Conservation (phyloP, 306 rosid species). For the Echinosophora koreensis region DNA sequence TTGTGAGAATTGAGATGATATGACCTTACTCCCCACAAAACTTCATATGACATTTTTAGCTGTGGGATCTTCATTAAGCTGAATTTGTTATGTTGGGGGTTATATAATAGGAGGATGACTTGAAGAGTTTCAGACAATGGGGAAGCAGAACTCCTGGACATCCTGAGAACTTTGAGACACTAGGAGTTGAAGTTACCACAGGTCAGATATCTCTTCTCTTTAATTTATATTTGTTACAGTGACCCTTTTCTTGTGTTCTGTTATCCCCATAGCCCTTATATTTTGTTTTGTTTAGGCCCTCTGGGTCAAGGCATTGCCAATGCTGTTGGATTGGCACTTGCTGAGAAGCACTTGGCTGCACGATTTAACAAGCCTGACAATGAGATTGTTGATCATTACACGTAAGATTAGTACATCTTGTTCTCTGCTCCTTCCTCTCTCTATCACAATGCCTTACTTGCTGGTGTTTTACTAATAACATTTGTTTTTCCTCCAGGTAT, state of each 20-base stretch:
- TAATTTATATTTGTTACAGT: not conserved
- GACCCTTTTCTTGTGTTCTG: constrained; percentile 30
- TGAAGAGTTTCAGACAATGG: constrained; percentile 91
- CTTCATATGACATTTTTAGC: not conserved
- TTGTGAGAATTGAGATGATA: not conserved
- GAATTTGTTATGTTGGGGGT: constrained; percentile 35
- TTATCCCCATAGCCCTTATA: constrained; percentile 20
- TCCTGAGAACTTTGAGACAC: constrained; percentile 97
- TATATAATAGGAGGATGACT: constrained; percentile 78
- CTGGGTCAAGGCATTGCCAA: constrained; percentile 98
- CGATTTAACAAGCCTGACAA: constrained; percentile 91
- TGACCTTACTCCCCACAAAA: not conserved
- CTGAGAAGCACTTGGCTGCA: constrained; percentile 98
- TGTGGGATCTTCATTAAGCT: constrained; percentile 27
- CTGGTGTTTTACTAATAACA: constrained; percentile 37
- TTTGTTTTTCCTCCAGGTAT: constrained; percentile 58
- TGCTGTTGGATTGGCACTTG: constrained; percentile 97
- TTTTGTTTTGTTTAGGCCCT: constrained; percentile 72
- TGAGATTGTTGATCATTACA: constrained; percentile 96
- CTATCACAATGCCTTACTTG: constrained; percentile 9
- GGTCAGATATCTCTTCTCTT: constrained; percentile 57
- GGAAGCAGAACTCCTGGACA: constrained; percentile 97
- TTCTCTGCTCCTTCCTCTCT: not conserved
- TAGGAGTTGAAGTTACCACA: constrained; percentile 97
- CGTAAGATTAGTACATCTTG: constrained; percentile 60